Conservation (phyloP, 2,329 filamentous ascomycete species). For the Botryotinia narcissicola region DNA sequence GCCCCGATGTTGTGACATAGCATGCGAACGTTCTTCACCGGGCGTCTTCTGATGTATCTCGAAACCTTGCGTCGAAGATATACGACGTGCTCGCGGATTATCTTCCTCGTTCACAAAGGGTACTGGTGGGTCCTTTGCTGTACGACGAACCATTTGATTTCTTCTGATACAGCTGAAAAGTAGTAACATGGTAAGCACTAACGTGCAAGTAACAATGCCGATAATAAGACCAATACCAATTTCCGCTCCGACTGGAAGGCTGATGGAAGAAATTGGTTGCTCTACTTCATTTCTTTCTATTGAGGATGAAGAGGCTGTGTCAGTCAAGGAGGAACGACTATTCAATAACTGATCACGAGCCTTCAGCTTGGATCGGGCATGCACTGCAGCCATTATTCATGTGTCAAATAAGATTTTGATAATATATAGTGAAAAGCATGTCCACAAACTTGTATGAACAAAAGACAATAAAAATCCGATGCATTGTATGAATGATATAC, state of each 20-base stretch:
- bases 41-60: neutral
- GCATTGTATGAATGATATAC: conserved; percentile 3
- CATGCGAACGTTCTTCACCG: neutral
- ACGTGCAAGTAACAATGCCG: neutral
- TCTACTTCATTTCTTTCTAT: neutral
- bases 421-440: neutral
- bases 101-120: neutral
- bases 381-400: neutral
- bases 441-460: neutral
- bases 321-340: neutral
- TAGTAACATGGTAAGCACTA: neutral
- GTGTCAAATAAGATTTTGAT: neutral
- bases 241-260: neutral
- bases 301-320: neutral
- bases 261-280: neutral
- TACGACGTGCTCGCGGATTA: neutral
- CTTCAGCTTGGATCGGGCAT: neutral
- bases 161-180: neutral
- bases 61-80: neutral
- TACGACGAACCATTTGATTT: no score
- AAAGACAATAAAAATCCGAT: neutral
- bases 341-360: neutral
- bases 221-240: conserved; percentile 7
- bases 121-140: neutral
- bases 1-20: neutral